Evolutionary conservation across 225 moss, liverwort and hornwort genomes (phyloP).

Genomic region (Polytrichum commune): DNA sequence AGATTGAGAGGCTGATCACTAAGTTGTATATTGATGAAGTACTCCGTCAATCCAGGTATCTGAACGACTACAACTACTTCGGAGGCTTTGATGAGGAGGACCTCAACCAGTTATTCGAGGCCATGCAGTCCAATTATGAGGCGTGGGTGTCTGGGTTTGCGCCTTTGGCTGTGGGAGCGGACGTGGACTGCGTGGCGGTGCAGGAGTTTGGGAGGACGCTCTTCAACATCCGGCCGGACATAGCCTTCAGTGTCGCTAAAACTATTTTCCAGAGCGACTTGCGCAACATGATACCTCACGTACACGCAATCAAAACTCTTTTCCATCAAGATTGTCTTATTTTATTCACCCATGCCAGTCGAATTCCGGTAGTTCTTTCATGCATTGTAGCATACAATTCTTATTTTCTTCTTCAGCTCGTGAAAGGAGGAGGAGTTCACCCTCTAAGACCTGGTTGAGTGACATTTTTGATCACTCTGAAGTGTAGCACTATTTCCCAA

Average conservation of each 20-base stretch:
- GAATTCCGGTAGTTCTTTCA: too few species aligned
- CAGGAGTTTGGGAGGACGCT: constrained; percentile 85
- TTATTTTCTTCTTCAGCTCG: too few species aligned
- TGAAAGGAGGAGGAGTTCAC: too few species aligned
- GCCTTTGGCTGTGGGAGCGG: constrained; percentile 75
- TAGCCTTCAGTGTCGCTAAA: constrained; percentile 84
- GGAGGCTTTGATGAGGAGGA: constrained; percentile 87
- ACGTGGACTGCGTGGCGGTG: constrained; percentile 74
- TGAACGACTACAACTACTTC: constrained; percentile 78
- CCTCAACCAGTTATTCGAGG: constrained; percentile 75
- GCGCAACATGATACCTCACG: constrained; percentile 51
- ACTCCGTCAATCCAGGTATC: constrained; percentile 37
- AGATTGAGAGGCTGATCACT: neutral
- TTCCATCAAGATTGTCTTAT: too few species aligned
- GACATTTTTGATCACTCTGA: too few species aligned
- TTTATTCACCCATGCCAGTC: too few species aligned
- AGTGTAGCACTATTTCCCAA: too few species aligned
- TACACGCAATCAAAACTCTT: constrained; percentile 2
- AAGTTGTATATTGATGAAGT: neutral
- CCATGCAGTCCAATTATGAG: constrained; percentile 85
- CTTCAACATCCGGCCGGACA: constrained; percentile 87
- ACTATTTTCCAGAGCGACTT: constrained; percentile 83
- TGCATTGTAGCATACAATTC: too few species aligned
- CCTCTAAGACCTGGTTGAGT: too few species aligned
- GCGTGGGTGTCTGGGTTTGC: constrained; percentile 90